phyloP scores from a whole-genome alignment of 805 yeast genomes.

The Candida vaughaniae region DNA sequence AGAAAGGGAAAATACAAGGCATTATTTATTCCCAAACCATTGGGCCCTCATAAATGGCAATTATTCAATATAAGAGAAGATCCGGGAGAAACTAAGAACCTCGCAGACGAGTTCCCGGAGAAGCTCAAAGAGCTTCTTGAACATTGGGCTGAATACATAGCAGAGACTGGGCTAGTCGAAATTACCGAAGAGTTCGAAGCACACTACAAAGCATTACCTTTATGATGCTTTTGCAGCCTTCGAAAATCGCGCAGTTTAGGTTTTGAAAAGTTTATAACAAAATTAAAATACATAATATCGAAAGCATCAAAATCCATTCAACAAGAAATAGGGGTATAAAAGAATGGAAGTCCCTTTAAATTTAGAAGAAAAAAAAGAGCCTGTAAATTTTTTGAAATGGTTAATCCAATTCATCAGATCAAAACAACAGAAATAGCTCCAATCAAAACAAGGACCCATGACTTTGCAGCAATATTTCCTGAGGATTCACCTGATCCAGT shows the following conservation, averaged over 20 bases:
- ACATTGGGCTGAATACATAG: slow-evolving; percentile 52
- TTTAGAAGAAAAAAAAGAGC: too few relatives aligned
- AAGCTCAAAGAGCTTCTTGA: slow-evolving; percentile 40
- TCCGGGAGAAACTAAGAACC: slow-evolving; percentile 53
- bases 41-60: slow-evolving; percentile 51
- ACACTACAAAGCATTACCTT: too few relatives aligned
- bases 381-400: too few relatives aligned
- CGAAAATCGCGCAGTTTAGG: too few relatives aligned
- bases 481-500: background rate
- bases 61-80: slow-evolving; percentile 42
- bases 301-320: too few relatives aligned
- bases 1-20: slow-evolving; percentile 52
- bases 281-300: too few relatives aligned
- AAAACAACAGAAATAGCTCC: slow-evolving; percentile 13
- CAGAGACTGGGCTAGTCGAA: slow-evolving; percentile 47
- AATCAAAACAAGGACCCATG: slow-evolving; percentile 5
- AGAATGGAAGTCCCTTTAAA: too few relatives aligned
- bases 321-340: too few relatives aligned
- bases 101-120: slow-evolving; percentile 35
- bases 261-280: too few relatives aligned
- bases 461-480: background rate
- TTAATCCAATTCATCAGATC: too few relatives aligned
- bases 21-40: slow-evolving; percentile 47
- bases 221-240: too few relatives aligned
- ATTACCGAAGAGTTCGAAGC: slow-evolving; percentile 1